Conservation (phyloP, 202 grass and related monocot species). For the Digitaria exilis region DNA sequence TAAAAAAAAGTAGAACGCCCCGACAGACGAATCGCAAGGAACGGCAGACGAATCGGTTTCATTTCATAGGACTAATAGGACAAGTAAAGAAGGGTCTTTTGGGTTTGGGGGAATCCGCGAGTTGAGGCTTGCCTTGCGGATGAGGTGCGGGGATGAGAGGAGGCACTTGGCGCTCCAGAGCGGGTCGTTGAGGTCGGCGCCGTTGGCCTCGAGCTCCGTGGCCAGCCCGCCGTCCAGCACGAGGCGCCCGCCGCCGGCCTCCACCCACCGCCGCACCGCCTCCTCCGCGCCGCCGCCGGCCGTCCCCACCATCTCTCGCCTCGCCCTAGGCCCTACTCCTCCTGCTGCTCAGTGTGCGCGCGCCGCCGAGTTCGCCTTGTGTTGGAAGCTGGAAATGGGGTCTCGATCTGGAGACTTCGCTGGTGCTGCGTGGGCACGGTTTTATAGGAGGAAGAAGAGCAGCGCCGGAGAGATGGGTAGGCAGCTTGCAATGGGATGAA, state of each 20-base stretch:
- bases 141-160: constrained; percentile 76
- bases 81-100: too few species aligned
- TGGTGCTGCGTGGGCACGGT: not conserved
- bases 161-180: constrained; percentile 99
- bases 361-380: too few species aligned
- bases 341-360: not conserved
- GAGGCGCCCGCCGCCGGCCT: constrained; percentile 61
- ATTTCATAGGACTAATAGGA: not conserved
- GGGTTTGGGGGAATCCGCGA: not conserved
- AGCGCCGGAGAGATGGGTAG: not conserved
- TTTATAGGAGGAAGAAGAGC: not conserved
- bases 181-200: constrained; percentile 94
- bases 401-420: not conserved
- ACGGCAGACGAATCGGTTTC: not conserved
- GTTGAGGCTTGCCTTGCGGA: constrained; percentile 52
- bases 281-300: constrained; percentile 19
- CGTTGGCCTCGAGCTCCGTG: constrained; percentile 94
- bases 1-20: not conserved
- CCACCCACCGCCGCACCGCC: constrained; percentile 61
- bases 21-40: not conserved
- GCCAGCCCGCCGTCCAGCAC: constrained; percentile 92
- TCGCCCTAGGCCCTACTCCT: not conserved
- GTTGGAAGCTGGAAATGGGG: not conserved
- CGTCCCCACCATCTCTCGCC: constrained; percentile 34
- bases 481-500: not conserved